Base-by-base conservation (phyloP, 768 basidiomycete species). In the Clitopilus hobsonii region DNA sequence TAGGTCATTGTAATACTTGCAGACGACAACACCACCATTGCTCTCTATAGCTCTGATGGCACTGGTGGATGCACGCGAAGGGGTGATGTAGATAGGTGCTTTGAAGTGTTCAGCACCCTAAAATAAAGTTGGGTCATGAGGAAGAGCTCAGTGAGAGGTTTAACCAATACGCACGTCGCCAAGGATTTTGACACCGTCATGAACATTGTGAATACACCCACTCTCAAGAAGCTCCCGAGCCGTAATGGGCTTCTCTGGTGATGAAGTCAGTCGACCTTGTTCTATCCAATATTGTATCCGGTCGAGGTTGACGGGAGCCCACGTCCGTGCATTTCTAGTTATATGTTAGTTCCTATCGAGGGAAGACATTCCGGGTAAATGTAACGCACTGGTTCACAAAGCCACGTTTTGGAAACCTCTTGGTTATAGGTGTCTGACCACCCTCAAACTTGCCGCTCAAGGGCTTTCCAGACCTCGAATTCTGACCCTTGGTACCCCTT, bases 401-500 rank as follows among this genome's bases (percentile, higher is more conserved):
- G 47, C 97, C 97, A 48, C 84, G 81, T 76, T 99, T 99, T 5
- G 97, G 97, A 65, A 95, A 90, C 41, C 86, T 75, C 59, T 92
- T 86, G 5, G 90, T 88, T 53, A 98, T 84, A 13, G 96, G 91
- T 4, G 96, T 98, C 69, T 98, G 96, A 58, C 97, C 97, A 66
- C 97, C 97, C 70, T 98, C 97, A 59, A 98, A 99, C 5, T 91
- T 87, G 24, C 83, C 78, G 61, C 80, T 82, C 26, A 92, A 89
- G 4, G 93, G 91, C 56, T 88, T 85, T 1, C 95, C 95, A 4
- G 92, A 84, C 58, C 96, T 85, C 30, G 97, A 88, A 56, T 94
- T 95, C 71, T 96, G 94, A 61, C 97, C 97, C 63, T 99, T 99
- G 70, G 91, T 82, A 72, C 97, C 97, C 54, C 93, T 82, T 60